phyloP scores from a whole-genome alignment of 495 filamentous ascomycete genomes.

The Saxophila tyrrhenica region DNA sequence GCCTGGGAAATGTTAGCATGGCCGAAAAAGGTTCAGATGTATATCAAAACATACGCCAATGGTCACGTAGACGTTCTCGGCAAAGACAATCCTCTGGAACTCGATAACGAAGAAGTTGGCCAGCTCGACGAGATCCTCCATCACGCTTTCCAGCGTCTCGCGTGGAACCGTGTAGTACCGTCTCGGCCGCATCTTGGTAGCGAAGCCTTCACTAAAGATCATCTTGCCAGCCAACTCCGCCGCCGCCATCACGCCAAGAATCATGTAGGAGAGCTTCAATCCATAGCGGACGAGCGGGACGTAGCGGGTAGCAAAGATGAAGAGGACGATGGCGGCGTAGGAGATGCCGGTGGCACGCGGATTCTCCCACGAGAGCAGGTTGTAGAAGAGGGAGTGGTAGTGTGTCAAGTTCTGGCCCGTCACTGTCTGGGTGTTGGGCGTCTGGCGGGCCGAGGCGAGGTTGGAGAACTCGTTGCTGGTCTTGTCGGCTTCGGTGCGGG shows the following conservation, averaged over 20 bases:
- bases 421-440: conserved; percentile 55
- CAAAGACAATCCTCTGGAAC: conserved; percentile 87
- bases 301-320: conserved; percentile 86
- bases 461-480: conserved; percentile 64
- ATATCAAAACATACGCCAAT: conserved; percentile 66
- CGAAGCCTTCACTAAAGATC: conserved; percentile 64
- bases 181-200: conserved; percentile 75
- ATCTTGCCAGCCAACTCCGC: conserved; percentile 66
- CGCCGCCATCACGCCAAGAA: conserved; percentile 61
- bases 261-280: conserved; percentile 72
- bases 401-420: conserved; percentile 85
- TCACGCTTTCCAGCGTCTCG: conserved; percentile 64
- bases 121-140: conserved; percentile 82
- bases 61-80: conserved; percentile 79
- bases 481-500: conserved; percentile 61
- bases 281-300: conserved; percentile 76
- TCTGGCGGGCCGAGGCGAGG: conserved; percentile 57
- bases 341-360: conserved; percentile 76
- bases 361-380: conserved; percentile 70
- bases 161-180: conserved; percentile 86
- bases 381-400: conserved; percentile 93
- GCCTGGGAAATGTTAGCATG: too few relatives aligned
- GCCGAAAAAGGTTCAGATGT: too few relatives aligned
- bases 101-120: conserved; percentile 97
- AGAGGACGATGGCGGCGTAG: conserved; percentile 56